A percentile compares a stretch with the other conserved stretches of the same genome.
phyloP scores from a whole-genome alignment of 2,329 filamentous ascomycete species.

The Raffaelea ambrosiae region DNA sequence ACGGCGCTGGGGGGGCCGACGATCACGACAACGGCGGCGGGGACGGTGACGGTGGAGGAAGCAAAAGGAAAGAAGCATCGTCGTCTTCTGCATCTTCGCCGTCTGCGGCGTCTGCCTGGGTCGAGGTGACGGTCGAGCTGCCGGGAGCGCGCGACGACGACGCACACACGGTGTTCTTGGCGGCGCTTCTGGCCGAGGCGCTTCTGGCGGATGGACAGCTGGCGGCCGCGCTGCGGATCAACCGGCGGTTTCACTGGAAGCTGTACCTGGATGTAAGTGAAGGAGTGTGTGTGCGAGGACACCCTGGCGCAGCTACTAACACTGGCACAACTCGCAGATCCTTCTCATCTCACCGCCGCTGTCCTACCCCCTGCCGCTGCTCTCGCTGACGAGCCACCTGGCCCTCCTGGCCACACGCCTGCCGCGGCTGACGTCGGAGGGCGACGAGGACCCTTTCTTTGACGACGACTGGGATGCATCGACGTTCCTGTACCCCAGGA shows the following conservation, averaged over 20 bases:
- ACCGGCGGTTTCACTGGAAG: conserved; percentile 90
- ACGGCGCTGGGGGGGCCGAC: not conserved
- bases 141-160: conserved; percentile 89
- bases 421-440: conserved; percentile 76
- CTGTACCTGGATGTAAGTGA: conserved; percentile 78
- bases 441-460: conserved; percentile 93
- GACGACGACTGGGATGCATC: conserved; percentile 95
- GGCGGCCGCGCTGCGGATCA: conserved; percentile 72
- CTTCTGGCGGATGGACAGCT: conserved; percentile 65
- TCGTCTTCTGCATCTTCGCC: conserved; percentile 18
- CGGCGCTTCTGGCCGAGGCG: conserved; percentile 82
- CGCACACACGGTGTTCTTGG: conserved; percentile 75
- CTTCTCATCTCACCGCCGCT: conserved; percentile 86
- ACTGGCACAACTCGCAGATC: conserved; percentile 61
- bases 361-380: conserved; percentile 85
- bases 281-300: no score
- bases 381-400: conserved; percentile 88
- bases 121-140: conserved; percentile 87
- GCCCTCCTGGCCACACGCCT: conserved; percentile 82
- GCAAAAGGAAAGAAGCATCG: conserved; percentile 11
- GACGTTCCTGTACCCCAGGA: conserved; percentile 62
- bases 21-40: not conserved
- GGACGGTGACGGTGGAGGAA: conserved; percentile 12
- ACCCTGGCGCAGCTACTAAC: no score
- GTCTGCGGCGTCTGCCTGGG: conserved; percentile 46